These are phyloP conservation scores for Berberis thunbergii DNA, from an alignment of 164 flowering plant genomes.

Conservation along the genomic window DNA sequence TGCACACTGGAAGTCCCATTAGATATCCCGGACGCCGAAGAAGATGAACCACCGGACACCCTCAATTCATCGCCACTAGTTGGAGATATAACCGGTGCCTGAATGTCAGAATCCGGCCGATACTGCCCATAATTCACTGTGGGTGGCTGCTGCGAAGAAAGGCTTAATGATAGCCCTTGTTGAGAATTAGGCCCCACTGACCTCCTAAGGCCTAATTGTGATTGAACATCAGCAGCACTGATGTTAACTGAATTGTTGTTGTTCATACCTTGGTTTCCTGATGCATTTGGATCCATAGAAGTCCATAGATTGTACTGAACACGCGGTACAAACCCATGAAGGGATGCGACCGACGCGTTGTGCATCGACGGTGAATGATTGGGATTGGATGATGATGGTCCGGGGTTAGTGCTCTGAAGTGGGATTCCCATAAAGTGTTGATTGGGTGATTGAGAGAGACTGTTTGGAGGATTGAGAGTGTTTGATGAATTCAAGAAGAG, in stretches of 20 bases:
- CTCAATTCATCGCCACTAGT: constrained; percentile 29
- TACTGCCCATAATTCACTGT: constrained; percentile 17
- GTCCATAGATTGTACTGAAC: constrained; percentile 52
- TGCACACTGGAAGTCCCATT: constrained; percentile 54
- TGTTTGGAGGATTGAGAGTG: background rate
- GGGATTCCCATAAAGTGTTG: constrained; percentile 66
- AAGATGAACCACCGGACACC: constrained; percentile 38
- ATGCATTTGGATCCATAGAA: constrained; percentile 20
- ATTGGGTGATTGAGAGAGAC: constrained; percentile 12
- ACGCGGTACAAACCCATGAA: constrained; percentile 52
- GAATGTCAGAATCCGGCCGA: constrained; percentile 16
- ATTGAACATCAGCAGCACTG: constrained; percentile 7
- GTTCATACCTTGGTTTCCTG: background rate
- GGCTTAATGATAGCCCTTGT: constrained; percentile 73
- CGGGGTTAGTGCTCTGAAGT: constrained; percentile 14
- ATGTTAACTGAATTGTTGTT: constrained; percentile 3
- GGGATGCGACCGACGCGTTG: constrained; percentile 31
- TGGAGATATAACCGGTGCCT: constrained; percentile 25
- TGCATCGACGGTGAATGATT: constrained; percentile 17
- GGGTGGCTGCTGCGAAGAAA: constrained; percentile 57
- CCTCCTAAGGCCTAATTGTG: constrained; percentile 24
- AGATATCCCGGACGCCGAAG: constrained; percentile 58
- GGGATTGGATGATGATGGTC: constrained; percentile 10
- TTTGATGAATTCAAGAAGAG: constrained; percentile 38
- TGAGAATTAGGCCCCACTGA: constrained; percentile 28